Evolutionary conservation across 306 rosid species (phyloP).

Genomic region (Neltuma alba): DNA sequence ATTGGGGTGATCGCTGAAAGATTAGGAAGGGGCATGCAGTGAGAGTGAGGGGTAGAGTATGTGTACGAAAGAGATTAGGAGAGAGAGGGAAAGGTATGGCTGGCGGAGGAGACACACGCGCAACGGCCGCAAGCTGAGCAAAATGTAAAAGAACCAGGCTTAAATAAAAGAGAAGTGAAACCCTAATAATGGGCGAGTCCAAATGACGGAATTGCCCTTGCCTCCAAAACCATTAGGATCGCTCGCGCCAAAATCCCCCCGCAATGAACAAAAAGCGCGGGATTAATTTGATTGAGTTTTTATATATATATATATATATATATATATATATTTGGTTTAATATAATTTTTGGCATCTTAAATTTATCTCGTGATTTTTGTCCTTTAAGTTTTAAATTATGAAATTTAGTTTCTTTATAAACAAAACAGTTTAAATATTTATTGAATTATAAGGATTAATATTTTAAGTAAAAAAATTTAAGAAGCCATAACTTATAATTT

Average conservation of each 20-base stretch:
- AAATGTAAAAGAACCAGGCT: conserved; percentile 44
- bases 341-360: too few species aligned
- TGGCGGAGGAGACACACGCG: conserved; percentile 52
- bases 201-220: conserved; percentile 57
- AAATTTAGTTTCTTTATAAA: too few species aligned
- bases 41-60: conserved; percentile 12
- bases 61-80: neutral
- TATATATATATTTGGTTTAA: too few species aligned
- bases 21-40: conserved; percentile 30
- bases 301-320: too few species aligned
- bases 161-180: conserved; percentile 62
- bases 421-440: too few species aligned
- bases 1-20: conserved; percentile 2
- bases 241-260: conserved; percentile 61
- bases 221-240: neutral
- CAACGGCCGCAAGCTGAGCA: conserved; percentile 67
- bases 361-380: too few species aligned
- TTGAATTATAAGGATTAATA: too few species aligned
- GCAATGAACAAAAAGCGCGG: conserved; percentile 58
- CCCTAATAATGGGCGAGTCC: conserved; percentile 57
- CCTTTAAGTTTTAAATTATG: too few species aligned
- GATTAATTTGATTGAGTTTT: conserved; percentile 12
- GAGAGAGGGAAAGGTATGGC: conserved; percentile 27
- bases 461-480: too few species aligned
- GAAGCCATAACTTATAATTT: too few species aligned